Conservation (phyloP, 768 basidiomycete genomes). For the Sarcomyxa edulis region DNA sequence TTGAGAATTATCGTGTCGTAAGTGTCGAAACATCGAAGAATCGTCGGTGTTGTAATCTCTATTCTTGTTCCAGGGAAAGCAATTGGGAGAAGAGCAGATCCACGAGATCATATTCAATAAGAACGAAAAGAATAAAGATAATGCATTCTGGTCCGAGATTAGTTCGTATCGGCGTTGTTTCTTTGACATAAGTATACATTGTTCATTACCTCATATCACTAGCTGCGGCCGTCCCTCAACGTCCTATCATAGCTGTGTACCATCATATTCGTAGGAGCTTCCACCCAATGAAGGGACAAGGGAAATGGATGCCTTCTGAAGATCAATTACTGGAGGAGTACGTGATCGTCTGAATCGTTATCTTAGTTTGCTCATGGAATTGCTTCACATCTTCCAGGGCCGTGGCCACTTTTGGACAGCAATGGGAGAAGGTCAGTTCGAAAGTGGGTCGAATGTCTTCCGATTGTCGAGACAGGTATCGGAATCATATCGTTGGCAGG, state of each 20-base stretch:
- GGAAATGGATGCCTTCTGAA: slow-evolving; percentile 64
- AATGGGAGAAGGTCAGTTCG: slow-evolving; percentile 75
- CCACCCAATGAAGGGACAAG: slow-evolving; percentile 67
- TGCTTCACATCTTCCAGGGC: slow-evolving; percentile 39
- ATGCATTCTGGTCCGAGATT: slow-evolving; percentile 75
- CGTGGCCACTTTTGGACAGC: slow-evolving; percentile 62
- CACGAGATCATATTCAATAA: slow-evolving; percentile 65
- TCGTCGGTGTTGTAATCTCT: not conserved
- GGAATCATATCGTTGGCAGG: slow-evolving; percentile 73
- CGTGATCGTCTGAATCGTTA: slow-evolving; percentile 19
- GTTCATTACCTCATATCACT: slow-evolving; percentile 7
- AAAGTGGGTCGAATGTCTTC: slow-evolving; percentile 70
- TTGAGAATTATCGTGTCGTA: slow-evolving; percentile 58
- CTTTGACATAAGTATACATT: not conserved
- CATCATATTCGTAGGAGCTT: slow-evolving; percentile 69
- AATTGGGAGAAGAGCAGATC: slow-evolving; percentile 51
- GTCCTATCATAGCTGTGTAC: slow-evolving; percentile 81
- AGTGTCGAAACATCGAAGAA: slow-evolving; percentile 18
- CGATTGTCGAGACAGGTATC: slow-evolving; percentile 82
- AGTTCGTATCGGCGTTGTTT: slow-evolving; percentile 41
- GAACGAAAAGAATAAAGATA: slow-evolving; percentile 52
- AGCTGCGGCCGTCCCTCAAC: slow-evolving; percentile 69
- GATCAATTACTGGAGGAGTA: slow-evolving; percentile 62
- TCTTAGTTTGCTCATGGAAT: not conserved
- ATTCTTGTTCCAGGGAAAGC: slow-evolving; percentile 34